phyloP scores from a whole-genome alignment of 1,139 yeast genomes.

The Saccharomyces uvarum region DNA sequence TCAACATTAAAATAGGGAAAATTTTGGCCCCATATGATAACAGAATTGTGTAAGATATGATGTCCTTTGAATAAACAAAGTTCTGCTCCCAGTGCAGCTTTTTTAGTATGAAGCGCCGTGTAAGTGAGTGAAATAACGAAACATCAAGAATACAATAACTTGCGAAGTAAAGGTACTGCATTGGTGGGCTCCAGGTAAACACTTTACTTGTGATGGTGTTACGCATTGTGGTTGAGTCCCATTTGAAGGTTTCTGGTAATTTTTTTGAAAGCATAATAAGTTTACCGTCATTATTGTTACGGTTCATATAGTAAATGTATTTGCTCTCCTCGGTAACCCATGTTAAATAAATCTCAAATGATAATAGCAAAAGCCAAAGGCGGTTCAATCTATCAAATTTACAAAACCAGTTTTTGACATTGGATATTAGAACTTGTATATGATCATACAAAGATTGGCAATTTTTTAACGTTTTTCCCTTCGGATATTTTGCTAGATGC shows the following conservation, averaged over 20 bases:
- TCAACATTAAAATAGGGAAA: constrained; percentile 87
- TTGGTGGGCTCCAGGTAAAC: constrained; percentile 39
- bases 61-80: constrained; percentile 16
- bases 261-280: not conserved
- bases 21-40: constrained; percentile 72
- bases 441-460: not conserved
- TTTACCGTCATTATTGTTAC: not conserved
- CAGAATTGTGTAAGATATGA: constrained; percentile 57
- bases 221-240: not conserved
- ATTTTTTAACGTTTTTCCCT: constrained; percentile 7
- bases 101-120: constrained; percentile 38
- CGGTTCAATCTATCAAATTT: constrained; percentile 35
- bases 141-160: constrained; percentile 56
- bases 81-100: constrained; percentile 35
- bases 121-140: constrained; percentile 42
- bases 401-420: constrained; percentile 19
- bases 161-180: constrained; percentile 65
- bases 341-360: constrained; percentile 83
- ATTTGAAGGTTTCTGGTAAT: not conserved
- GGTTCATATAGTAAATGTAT: constrained; percentile 11
- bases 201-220: constrained; percentile 33
- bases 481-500: constrained; percentile 12
- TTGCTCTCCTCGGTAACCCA: constrained; percentile 88
- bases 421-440: not conserved
- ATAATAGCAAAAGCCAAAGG: constrained; percentile 53